Conservation (phyloP, 345 rosid genomes). For the Odontarrhena argentea region DNA sequence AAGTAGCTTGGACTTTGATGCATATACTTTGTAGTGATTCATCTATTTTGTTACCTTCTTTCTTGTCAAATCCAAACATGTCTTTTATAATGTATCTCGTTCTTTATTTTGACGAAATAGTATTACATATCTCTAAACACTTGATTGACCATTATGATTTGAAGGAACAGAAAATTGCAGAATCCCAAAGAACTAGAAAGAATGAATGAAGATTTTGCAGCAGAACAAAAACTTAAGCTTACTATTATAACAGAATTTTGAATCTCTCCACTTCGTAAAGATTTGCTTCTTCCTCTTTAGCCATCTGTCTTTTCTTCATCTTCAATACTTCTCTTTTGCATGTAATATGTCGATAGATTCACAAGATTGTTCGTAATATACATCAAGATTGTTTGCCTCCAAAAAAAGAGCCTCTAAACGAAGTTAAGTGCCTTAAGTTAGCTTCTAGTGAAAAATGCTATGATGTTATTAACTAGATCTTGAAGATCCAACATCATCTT, state of each 20-base stretch:
- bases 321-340: not conserved
- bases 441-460: conserved; percentile 5
- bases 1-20: conserved; percentile 29
- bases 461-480: conserved; percentile 21
- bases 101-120: not conserved
- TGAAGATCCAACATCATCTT: conserved; percentile 42
- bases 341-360: not conserved
- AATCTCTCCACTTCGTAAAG: not conserved
- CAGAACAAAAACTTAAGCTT: not conserved
- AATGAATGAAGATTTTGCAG: not conserved
- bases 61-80: conserved; percentile 18
- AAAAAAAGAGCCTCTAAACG: not conserved
- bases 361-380: not conserved
- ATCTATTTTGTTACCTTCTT: conserved; percentile 20
- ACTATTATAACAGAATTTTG: not conserved
- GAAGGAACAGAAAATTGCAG: not conserved
- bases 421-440: not conserved
- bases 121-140: not conserved
- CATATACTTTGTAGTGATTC: conserved; percentile 29
- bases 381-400: too few relatives aligned
- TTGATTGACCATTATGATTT: not conserved
- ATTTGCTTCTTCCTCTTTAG: conserved; percentile 11
- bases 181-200: not conserved
- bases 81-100: not conserved
- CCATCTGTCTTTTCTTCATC: not conserved